Base-by-base conservation (phyloP, 2,329 filamentous ascomycete species). In the Allantophomopsis lycopodina region DNA sequence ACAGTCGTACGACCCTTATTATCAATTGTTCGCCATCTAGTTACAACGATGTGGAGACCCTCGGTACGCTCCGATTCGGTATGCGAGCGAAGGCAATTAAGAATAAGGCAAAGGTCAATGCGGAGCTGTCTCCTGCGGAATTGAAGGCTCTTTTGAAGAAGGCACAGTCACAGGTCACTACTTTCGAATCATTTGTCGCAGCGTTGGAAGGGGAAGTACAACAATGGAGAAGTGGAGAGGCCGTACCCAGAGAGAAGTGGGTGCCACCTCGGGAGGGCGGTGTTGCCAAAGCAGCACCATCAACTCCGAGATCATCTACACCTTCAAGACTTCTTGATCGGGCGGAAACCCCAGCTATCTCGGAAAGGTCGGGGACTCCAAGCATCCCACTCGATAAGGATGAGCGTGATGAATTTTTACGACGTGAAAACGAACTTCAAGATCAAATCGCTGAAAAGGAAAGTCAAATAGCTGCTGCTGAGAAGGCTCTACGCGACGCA, bases 71-170 rank as follows among this genome's bases (percentile, higher is more conserved):
- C 44, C 77, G 88, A 35, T 98, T 96, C 57, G 91, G 91, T 67
- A 93, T 91, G 63, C 73, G 91, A 58, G 91, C 91, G 42, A 98
- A 98, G 69, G 84, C 86, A 0, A 98, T 98, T 68, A 95, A 96
- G 80, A 96, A 96, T 69, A 96, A 96, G 72, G 91, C 91, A 62
- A 98, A 96, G 80, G 83, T 98, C 73, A 98, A 98, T 58, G 88
- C 89, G 35, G 91, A 98, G 61, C 75, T 98, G 53, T 96, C 89
- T 54, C 91, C 91, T 35, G 78, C 87, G 11, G 91, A 98, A 62
- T 77, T 98, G 68, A 98, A 96, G 64, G 72, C 79, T 37, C 72
- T 95, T 54, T 77, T 98, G 57, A 88, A 85, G 64, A 94, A 94
- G 62, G 86, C 87, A 12, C 88, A 94, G 61, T 77, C 74, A 39